Evolutionary conservation across 2,329 filamentous ascomycete species (phyloP), one percentile per base, ranked within the genome.

Genomic region (Coniochaeta sp.): DNA sequence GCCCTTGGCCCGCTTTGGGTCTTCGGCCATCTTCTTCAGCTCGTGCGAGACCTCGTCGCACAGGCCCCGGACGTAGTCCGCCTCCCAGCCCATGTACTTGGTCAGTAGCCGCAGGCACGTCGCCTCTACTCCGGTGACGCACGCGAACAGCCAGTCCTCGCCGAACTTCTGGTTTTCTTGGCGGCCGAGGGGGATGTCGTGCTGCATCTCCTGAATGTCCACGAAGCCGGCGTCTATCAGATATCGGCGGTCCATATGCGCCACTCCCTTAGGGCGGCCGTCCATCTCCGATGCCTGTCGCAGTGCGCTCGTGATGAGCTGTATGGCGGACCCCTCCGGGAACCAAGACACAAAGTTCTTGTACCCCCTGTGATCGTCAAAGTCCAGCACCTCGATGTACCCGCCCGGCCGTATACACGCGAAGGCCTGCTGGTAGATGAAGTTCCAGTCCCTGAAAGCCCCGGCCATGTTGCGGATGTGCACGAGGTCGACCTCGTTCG

Each of bases 391-490:
- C 68, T 85, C 82, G 47, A 85, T 76, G 78, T 79, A 85, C 16
- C 81, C 82, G 47, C 82, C 82, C 0, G 82, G 82, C 60, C 80
- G 81, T 40, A 85, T 70, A 61, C 81, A 83, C 40, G 75, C 72
- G 65, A 78, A 81, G 1, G 79, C 77, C 63, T 82, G 80, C 63
- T 74, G 69, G 67, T 84, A 85, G 28, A 86, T 77, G 61, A 76
- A 77, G 36, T 71, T 66, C 83, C 83, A 86, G 68, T 85, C 79
- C 0, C 72, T 70, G 67, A 86, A 85, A 10, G 82, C 77, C 10
- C 82, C 83, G 19, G 80, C 73, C 76, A 86, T 77, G 62, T 79
- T 75, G 5, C 83, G 79, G 59, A 85, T 71, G 65, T 86, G 83
- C 30, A 86, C 76, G 14, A 86, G 70, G 66, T 86, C 83, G 63